Conservation (phyloP, 495 filamentous ascomycete genomes). For the Aspergillus hancockii region DNA sequence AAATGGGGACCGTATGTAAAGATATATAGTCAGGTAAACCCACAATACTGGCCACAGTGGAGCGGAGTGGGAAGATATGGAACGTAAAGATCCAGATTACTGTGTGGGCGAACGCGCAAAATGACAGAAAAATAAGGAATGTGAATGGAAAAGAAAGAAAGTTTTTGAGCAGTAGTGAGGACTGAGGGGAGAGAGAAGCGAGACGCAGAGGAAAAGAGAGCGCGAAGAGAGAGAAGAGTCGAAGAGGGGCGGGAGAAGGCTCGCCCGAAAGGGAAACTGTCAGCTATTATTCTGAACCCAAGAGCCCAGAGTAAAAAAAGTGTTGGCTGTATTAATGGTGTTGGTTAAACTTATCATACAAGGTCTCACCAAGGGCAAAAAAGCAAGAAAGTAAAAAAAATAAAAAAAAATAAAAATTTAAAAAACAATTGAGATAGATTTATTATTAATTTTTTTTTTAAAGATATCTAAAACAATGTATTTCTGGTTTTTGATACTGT, state of each 20-base stretch:
- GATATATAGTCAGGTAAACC: conserved; percentile 28
- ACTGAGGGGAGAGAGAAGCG: conserved; percentile 21
- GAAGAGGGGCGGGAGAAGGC: conserved; percentile 25
- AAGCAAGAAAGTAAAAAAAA: conserved; percentile 3
- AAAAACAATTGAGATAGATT: too few relatives aligned
- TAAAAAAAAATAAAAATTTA: conserved; percentile 1
- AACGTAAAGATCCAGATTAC: conserved; percentile 39
- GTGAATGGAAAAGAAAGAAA: conserved; percentile 29
- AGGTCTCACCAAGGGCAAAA: neutral
- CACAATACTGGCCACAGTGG: conserved; percentile 20
- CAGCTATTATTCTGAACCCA: neutral
- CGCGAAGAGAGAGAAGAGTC: conserved; percentile 33
- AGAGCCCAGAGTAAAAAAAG: conserved; percentile 18
- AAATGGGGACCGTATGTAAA: conserved; percentile 18
- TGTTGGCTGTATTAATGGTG: conserved; percentile 5
- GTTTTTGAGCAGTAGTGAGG: conserved; percentile 12
- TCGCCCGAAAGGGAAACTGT: conserved; percentile 24
- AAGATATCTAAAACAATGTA: too few relatives aligned
- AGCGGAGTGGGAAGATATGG: conserved; percentile 27
- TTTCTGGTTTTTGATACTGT: neutral
- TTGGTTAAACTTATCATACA: conserved; percentile 7
- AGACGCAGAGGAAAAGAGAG: conserved; percentile 31
- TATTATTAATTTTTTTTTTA: too few relatives aligned
- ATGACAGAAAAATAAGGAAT: conserved; percentile 50
- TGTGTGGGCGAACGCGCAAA: conserved; percentile 51